These are phyloP conservation scores for Colletotrichum agaves DNA, from an alignment of 2,329 filamentous ascomycete species.

Conservation along the genomic window DNA sequence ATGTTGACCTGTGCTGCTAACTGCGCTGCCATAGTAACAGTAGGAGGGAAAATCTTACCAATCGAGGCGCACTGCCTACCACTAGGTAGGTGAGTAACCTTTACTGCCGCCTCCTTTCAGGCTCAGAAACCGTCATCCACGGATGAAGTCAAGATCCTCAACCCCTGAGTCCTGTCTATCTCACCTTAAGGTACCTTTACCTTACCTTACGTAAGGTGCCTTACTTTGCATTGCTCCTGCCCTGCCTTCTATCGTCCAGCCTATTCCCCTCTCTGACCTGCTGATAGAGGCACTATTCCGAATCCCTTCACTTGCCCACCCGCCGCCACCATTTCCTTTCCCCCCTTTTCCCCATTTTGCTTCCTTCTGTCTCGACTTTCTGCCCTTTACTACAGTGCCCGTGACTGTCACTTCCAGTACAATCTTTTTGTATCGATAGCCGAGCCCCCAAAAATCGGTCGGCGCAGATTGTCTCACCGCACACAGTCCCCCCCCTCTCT, in stretches of 20 bases:
- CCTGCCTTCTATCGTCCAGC: background rate
- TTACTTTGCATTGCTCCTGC: too few species aligned
- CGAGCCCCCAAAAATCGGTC: slow-evolving; percentile 5
- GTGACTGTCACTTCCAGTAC: slow-evolving; percentile 3
- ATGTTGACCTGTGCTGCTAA: background rate
- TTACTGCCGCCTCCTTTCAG: background rate
- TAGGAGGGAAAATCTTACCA: background rate
- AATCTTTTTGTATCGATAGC: slow-evolving; percentile 1
- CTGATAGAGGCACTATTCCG: background rate
- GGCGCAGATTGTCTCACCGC: slow-evolving; percentile 21
- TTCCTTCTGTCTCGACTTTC: background rate
- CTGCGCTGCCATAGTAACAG: too few species aligned
- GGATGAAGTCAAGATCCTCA: slow-evolving; percentile 13
- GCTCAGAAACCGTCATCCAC: background rate
- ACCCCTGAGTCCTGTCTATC: slow-evolving; percentile 15
- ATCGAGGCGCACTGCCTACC: background rate
- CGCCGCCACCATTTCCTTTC: background rate
- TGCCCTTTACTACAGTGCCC: background rate
- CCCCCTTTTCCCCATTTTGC: background rate
- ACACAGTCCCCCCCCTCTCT: background rate
- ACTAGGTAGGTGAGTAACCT: background rate
- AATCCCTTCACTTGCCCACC: slow-evolving; percentile 4
- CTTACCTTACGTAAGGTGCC: too few species aligned
- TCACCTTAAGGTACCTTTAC: too few species aligned
- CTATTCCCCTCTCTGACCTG: background rate